Evolutionary conservation across 805 yeast genomes (phyloP).

Genomic region (Metschnikowia vanudenii): DNA sequence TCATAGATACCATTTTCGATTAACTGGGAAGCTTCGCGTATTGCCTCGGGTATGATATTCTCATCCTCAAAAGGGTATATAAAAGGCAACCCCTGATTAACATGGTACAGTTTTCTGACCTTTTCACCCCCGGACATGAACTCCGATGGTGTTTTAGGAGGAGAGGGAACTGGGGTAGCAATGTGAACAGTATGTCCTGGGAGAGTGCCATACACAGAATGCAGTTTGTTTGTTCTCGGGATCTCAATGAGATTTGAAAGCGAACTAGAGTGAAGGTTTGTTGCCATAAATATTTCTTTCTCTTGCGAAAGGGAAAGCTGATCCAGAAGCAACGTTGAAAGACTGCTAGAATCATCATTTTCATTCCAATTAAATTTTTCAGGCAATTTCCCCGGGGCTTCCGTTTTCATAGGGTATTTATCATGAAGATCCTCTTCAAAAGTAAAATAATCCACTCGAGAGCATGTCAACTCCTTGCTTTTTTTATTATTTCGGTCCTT

Average conservation of each 20-base stretch:
- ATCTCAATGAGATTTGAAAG: conserved; percentile 58
- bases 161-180: conserved; percentile 89
- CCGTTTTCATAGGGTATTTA: conserved; percentile 64
- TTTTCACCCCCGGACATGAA: conserved; percentile 49
- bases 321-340: conserved; percentile 32
- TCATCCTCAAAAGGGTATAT: conserved; percentile 51
- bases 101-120: conserved; percentile 56
- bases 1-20: conserved; percentile 61
- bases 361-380: background rate
- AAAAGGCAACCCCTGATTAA: conserved; percentile 66
- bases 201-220: conserved; percentile 41
- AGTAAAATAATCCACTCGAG: conserved; percentile 83
- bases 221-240: conserved; percentile 52
- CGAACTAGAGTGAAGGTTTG: conserved; percentile 48
- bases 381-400: background rate
- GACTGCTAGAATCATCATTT: conserved; percentile 4
- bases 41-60: conserved; percentile 60
- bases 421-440: conserved; percentile 72
- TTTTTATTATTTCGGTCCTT: conserved; percentile 22
- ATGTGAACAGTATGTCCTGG: conserved; percentile 63
- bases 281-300: conserved; percentile 30
- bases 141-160: conserved; percentile 50
- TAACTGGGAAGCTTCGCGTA: conserved; percentile 74
- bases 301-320: conserved; percentile 3
- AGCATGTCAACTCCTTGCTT: conserved; percentile 45